Evolutionary conservation across 2,329 filamentous ascomycete species (phyloP).

Genomic region (Ciborinia camelliae): DNA sequence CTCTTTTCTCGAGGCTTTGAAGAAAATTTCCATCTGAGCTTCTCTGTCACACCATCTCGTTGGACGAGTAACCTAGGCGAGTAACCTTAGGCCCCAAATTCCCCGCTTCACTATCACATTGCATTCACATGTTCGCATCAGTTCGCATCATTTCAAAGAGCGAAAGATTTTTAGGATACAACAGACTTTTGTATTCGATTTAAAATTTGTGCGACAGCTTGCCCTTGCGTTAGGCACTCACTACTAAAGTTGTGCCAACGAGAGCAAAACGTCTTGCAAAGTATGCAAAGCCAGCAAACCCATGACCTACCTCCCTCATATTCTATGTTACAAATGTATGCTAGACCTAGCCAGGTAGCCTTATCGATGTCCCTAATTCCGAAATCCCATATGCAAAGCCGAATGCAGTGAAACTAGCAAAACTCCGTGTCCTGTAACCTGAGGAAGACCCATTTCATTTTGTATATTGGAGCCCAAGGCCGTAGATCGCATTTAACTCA

Average conservation of each 20-base stretch:
- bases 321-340: slow-evolving; percentile 23
- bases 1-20: background rate
- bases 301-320: slow-evolving; percentile 15
- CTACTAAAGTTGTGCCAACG: slow-evolving; percentile 8
- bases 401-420: slow-evolving; percentile 19
- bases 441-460: slow-evolving; percentile 17
- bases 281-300: slow-evolving; percentile 12
- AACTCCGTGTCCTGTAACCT: slow-evolving; percentile 22
- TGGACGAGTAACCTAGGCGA: background rate
- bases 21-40: background rate
- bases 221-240: background rate
- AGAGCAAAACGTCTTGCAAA: slow-evolving; percentile 11
- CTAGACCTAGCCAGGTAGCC: slow-evolving; percentile 20
- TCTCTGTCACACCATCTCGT: background rate
- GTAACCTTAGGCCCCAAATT: slow-evolving; percentile 3
- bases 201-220: background rate
- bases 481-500: slow-evolving; percentile 38
- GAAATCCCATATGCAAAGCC: slow-evolving; percentile 21
- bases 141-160: slow-evolving; percentile 3
- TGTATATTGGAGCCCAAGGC: slow-evolving; percentile 16
- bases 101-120: background rate
- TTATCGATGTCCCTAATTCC: slow-evolving; percentile 17
- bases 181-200: slow-evolving; percentile 2
- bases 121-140: background rate
- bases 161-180: background rate